Percentiles rank a stretch among this genome's conserved stretches.
Evolutionary conservation across 2,329 filamentous ascomycete genomes (phyloP).

Genomic region (Trichoderma arundinaceum): DNA sequence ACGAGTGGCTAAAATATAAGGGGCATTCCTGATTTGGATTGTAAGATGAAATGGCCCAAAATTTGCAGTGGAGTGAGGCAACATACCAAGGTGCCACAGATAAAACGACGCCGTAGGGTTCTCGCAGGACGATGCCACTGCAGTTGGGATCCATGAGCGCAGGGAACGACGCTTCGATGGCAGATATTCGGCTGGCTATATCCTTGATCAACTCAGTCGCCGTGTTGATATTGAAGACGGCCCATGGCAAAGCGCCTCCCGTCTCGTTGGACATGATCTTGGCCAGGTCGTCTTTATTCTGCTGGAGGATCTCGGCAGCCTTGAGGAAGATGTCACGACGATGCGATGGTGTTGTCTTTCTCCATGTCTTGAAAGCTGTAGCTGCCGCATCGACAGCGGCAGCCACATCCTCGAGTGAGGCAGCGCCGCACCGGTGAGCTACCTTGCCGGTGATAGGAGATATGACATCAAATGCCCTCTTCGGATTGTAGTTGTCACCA

Average conservation of each 20-base stretch:
- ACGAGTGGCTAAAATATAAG: slow-evolving; percentile 60
- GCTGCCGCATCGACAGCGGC: slow-evolving; percentile 61
- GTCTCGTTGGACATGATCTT: slow-evolving; percentile 63
- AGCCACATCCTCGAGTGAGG: slow-evolving; percentile 61
- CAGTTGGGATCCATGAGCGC: slow-evolving; percentile 40
- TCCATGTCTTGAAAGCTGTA: slow-evolving; percentile 73
- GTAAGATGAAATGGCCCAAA: not conserved
- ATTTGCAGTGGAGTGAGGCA: not conserved
- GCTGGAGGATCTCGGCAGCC: slow-evolving; percentile 68
- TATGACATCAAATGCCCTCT: slow-evolving; percentile 59
- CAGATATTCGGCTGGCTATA: slow-evolving; percentile 50
- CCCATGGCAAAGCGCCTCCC: slow-evolving; percentile 48
- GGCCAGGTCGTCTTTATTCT: slow-evolving; percentile 64
- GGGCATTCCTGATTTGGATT: slow-evolving; percentile 57
- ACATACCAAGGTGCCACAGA: slow-evolving; percentile 80
- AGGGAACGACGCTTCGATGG: slow-evolving; percentile 48
- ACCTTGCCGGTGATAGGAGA: slow-evolving; percentile 60
- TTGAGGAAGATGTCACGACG: slow-evolving; percentile 74
- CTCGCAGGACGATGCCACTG: slow-evolving; percentile 69
- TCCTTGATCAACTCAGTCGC: slow-evolving; percentile 50
- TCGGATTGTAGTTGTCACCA: slow-evolving; percentile 52
- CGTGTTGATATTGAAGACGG: slow-evolving; percentile 47
- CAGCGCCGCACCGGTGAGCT: slow-evolving; percentile 62
- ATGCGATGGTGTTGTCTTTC: slow-evolving; percentile 61
- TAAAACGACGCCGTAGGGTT: slow-evolving; percentile 80